phyloP scores from a whole-genome alignment of 495 filamentous ascomycete species.

The Penicillium egyptiacum region DNA sequence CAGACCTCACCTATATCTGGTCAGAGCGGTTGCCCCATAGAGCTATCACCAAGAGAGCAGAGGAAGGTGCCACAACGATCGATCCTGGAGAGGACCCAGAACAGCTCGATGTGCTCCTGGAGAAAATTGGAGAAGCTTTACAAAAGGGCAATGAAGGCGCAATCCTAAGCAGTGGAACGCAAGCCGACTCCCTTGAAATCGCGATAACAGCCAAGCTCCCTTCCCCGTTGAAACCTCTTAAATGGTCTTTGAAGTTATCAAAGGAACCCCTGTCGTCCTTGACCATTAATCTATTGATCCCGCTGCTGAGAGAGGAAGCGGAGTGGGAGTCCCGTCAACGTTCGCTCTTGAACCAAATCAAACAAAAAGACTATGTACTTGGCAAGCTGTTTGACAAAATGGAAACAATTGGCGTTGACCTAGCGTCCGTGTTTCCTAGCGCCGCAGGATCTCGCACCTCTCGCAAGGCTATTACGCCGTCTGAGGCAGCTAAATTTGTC shows the following conservation, averaged over 20 bases:
- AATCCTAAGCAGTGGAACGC: conserved; percentile 28
- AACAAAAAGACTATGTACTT: conserved; percentile 79
- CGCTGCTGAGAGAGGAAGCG: conserved; percentile 62
- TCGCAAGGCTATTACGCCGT: conserved; percentile 35
- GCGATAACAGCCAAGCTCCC: conserved; percentile 63
- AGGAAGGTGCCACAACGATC: conserved; percentile 69
- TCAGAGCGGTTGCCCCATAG: conserved; percentile 62
- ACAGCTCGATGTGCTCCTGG: conserved; percentile 70
- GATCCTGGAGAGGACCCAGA: conserved; percentile 76
- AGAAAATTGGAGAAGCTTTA: conserved; percentile 67
- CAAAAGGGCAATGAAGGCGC: conserved; percentile 41
- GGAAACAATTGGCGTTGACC: conserved; percentile 64
- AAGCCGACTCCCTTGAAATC: conserved; percentile 50
- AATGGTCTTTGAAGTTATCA: conserved; percentile 64
- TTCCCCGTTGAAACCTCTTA: conserved; percentile 62
- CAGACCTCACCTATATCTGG: conserved; percentile 88
- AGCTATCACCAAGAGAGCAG: conserved; percentile 64
- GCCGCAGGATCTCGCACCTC: conserved; percentile 47
- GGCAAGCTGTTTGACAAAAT: conserved; percentile 74
- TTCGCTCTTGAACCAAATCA: conserved; percentile 58
- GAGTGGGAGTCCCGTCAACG: conserved; percentile 49
- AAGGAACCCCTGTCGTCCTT: conserved; percentile 54
- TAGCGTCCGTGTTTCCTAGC: conserved; percentile 69
- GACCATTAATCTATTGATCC: conserved; percentile 65
- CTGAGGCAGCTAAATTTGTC: conserved; percentile 41